Evolutionary conservation across 331 rosid species (phyloP).

Genomic region (Quercus phellos): DNA sequence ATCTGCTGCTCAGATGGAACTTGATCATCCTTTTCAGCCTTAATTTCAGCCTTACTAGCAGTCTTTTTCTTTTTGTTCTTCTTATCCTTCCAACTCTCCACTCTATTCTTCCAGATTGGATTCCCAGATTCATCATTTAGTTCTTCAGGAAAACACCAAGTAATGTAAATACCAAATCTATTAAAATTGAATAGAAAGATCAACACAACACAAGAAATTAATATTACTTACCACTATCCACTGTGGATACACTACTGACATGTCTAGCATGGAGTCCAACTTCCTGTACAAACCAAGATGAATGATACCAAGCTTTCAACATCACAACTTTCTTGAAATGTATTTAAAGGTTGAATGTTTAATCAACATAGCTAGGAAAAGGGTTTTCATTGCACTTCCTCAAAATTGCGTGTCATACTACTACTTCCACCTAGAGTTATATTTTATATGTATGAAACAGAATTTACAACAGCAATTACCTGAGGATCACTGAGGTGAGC

Average conservation of each 20-base stretch:
- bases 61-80: slow-evolving; percentile 81
- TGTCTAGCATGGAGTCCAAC: slow-evolving; percentile 93
- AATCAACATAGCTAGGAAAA: not conserved
- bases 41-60: slow-evolving; percentile 49
- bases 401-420: not conserved
- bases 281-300: slow-evolving; percentile 43
- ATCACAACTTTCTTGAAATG: not conserved
- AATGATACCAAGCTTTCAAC: slow-evolving; percentile 2
- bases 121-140: slow-evolving; percentile 79
- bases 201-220: not conserved
- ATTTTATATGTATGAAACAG: not conserved
- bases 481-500: slow-evolving; percentile 49
- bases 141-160: slow-evolving; percentile 47
- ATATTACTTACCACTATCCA: slow-evolving; percentile 70
- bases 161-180: not conserved
- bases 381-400: not conserved
- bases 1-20: slow-evolving; percentile 78
- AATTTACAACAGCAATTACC: slow-evolving; percentile 28
- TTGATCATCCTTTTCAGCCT: slow-evolving; percentile 46
- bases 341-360: not conserved
- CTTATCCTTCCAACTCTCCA: slow-evolving; percentile 96
- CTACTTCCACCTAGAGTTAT: not conserved
- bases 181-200: slow-evolving; percentile 5
- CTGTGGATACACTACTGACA: slow-evolving; percentile 79
- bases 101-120: slow-evolving; percentile 98